Evolutionary conservation across 1,284 basidiomycete species (phyloP), one percentile per base, ranked within the genome.

Genomic region (Heliocybe sulcata): DNA sequence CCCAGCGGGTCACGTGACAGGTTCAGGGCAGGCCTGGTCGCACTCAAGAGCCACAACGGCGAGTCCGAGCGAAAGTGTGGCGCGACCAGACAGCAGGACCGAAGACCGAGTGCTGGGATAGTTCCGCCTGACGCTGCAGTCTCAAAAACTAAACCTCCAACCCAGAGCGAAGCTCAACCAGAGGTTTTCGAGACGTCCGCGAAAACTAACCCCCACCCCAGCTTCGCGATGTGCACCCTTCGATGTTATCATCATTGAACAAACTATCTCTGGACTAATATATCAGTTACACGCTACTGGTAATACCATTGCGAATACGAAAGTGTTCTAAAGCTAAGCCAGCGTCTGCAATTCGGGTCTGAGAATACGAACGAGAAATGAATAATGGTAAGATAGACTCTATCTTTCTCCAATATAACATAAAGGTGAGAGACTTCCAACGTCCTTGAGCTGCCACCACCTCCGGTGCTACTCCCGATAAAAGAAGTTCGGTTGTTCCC

Each of bases 381-480:
- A 35, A 35, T 9, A 35, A 16, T 19, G 23, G n/a, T 10, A 51
- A 10, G 19, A 59, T 56, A 2, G n/a, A 10, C 47, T 59, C 58
- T 10, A 59, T 55, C 27, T 54, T 53, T 1, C 63, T 51, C 67
- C 67, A 69, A 50, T 70, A 70, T 4, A 59, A 51, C 0, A 67
- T 53, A 55, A 68, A 69, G 0, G 67, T 63, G 1, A 62, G 54
- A 0, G 67, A 69, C 2, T 55, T 60, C 69, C 69, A 70, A 1
- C 64, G 55, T 0, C 66, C 66, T 22, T 57, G 52, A 0, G 57
- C 57, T 11, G 64, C 62, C 0, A 70, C 66, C 0, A 66, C 38
- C 2, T 69, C 59, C 2, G 61, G 61, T 0, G 60, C 55, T 1
- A 67, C 64, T 2, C 68, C 66, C 0, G 55, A 54, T 0, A 63